Percentiles rank a stretch among this genome's conserved stretches.
These are phyloP conservation scores for Hura crepitans DNA, from an alignment of 441 rosid genomes.

Conservation along the genomic window DNA sequence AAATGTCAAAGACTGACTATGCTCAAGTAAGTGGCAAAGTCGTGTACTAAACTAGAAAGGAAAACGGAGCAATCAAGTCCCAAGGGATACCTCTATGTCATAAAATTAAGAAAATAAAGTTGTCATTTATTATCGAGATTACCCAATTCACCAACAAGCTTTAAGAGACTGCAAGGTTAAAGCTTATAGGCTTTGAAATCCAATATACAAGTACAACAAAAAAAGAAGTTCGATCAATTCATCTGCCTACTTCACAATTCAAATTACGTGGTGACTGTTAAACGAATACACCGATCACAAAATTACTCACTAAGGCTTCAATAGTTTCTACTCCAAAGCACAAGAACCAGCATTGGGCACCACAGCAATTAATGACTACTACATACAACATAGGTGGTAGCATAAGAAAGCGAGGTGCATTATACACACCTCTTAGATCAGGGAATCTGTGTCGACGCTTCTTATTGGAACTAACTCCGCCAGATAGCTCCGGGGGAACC, in stretches of 20 bases:
- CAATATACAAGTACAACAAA: no score
- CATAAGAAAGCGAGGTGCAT: neutral
- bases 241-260: neutral
- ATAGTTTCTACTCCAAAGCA: constrained; percentile 64
- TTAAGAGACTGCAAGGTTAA: no score
- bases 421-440: constrained; percentile 48
- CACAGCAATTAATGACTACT: no score
- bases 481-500: constrained; percentile 37
- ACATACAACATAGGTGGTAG: no score
- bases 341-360: neutral
- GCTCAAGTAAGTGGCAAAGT: neutral
- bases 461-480: constrained; percentile 36
- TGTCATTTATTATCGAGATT: no score
- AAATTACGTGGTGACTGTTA: neutral
- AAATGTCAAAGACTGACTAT: neutral
- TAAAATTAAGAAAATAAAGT: no score
- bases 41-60: neutral
- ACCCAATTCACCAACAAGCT: neutral
- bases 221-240: no score
- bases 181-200: no score
- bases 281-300: neutral
- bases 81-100: neutral
- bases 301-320: constrained; percentile 79
- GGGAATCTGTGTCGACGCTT: constrained; percentile 49
- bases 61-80: neutral